Percentiles rank a stretch among this genome's conserved stretches.
Evolutionary conservation across 495 filamentous ascomycete species (phyloP).

Genomic region (Annulohypoxylon maeteangense): DNA sequence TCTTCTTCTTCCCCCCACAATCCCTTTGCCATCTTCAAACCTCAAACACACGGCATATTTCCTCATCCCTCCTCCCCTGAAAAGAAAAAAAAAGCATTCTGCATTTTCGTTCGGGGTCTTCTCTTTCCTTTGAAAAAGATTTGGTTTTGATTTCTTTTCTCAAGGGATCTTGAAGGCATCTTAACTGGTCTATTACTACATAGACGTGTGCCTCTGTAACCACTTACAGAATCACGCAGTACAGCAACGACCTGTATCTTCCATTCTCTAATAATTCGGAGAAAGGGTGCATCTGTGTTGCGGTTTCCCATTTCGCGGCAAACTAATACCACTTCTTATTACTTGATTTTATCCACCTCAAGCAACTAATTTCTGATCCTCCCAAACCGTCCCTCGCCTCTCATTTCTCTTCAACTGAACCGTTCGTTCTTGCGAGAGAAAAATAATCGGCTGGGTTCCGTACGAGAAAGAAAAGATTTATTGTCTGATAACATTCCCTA

Average conservation of each 20-base stretch:
- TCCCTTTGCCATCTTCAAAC: conserved; percentile 51
- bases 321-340: conserved; percentile 24
- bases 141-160: conserved; percentile 53
- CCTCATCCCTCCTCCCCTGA: conserved; percentile 30
- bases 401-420: conserved; percentile 47
- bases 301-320: conserved; percentile 20
- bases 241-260: conserved; percentile 23
- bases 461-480: conserved; percentile 44
- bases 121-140: conserved; percentile 49
- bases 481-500: conserved; percentile 19
- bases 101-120: conserved; percentile 47
- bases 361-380: conserved; percentile 24
- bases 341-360: conserved; percentile 7
- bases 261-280: conserved; percentile 30
- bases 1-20: conserved; percentile 50
- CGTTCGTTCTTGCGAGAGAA: conserved; percentile 56
- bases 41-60: conserved; percentile 43
- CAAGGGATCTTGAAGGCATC: conserved; percentile 49
- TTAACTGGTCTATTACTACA: conserved; percentile 18
- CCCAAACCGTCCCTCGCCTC: conserved; percentile 27
- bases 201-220: conserved; percentile 33
- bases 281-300: conserved; percentile 31
- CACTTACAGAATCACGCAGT: conserved; percentile 14
- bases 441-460: conserved; percentile 47
- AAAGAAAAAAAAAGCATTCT: conserved; percentile 46